Percentiles rank a stretch among this genome's conserved stretches.
Conservation (phyloP, 805 yeast species). For the Pichia manshurica region DNA sequence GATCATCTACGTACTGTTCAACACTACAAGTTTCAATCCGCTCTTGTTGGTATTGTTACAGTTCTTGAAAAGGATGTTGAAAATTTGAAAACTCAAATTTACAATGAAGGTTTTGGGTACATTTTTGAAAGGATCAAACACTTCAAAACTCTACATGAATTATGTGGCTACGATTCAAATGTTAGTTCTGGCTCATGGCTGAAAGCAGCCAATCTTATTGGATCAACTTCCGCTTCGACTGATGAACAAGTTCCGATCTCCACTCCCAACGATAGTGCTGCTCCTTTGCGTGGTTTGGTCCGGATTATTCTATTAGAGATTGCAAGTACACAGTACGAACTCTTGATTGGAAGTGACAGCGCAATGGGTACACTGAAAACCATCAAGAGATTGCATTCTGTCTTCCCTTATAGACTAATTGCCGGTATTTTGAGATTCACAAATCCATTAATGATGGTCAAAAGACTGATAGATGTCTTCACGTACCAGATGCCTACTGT, state of each 20-base stretch:
- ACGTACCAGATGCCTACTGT: conserved; percentile 72
- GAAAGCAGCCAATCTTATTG: conserved; percentile 2
- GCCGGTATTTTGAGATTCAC: conserved; percentile 74
- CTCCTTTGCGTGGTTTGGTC: conserved; percentile 60
- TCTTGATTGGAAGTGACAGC: conserved; percentile 75
- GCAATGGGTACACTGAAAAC: conserved; percentile 72
- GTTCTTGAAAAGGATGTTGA: conserved; percentile 38
- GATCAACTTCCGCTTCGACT: conserved; percentile 19
- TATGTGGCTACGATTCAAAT: conserved; percentile 6
- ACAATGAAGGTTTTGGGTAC: conserved; percentile 45
- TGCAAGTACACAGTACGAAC: conserved; percentile 77
- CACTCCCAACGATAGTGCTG: conserved; percentile 20
- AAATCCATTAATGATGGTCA: conserved; percentile 80
- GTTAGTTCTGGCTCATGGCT: conserved; percentile 2
- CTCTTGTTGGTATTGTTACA: conserved; percentile 32
- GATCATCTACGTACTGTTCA: conserved; percentile 54
- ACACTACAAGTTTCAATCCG: conserved; percentile 67
- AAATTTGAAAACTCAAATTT: conserved; percentile 28
- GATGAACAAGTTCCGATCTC: conserved; percentile 40
- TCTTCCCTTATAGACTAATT: conserved; percentile 77
- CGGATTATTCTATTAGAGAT: conserved; percentile 81
- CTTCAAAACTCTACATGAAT: conserved; percentile 27
- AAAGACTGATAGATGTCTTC: conserved; percentile 72
- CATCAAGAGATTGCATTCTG: conserved; percentile 60
- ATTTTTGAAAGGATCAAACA: conserved; percentile 62